Conservation (phyloP, 352 stramenopile genomes). For the Phytopythium ostracodes region DNA sequence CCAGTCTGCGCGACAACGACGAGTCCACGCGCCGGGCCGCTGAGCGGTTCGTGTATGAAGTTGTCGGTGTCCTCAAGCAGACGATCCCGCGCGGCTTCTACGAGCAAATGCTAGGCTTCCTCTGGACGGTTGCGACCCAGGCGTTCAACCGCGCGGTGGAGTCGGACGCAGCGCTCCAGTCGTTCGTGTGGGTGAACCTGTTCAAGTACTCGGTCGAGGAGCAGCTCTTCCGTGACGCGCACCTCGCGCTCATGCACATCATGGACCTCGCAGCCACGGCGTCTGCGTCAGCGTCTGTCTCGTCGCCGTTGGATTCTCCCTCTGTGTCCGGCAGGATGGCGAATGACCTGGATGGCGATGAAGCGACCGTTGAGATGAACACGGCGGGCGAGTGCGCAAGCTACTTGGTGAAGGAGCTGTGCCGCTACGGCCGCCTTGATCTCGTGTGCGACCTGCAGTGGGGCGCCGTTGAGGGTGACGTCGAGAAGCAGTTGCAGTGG, state of each 20-base stretch:
- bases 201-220: slow-evolving; percentile 80
- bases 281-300: slow-evolving; percentile 6
- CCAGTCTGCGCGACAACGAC: slow-evolving; percentile 16
- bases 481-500: slow-evolving; percentile 73
- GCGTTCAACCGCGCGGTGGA: slow-evolving; percentile 32
- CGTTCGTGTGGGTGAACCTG: slow-evolving; percentile 80
- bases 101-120: slow-evolving; percentile 50
- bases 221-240: slow-evolving; percentile 50
- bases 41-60: slow-evolving; percentile 63
- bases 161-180: slow-evolving; percentile 41
- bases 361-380: slow-evolving; percentile 15
- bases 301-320: slow-evolving; percentile 8
- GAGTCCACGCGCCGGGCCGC: slow-evolving; percentile 16
- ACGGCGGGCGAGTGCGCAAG: slow-evolving; percentile 62
- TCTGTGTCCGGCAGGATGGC: slow-evolving; percentile 1
- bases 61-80: slow-evolving; percentile 62
- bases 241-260: slow-evolving; percentile 71
- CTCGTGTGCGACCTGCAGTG: slow-evolving; percentile 74
- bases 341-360: not conserved
- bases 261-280: slow-evolving; percentile 29
- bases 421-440: slow-evolving; percentile 58
- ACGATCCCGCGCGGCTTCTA: slow-evolving; percentile 55
- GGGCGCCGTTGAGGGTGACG: slow-evolving; percentile 46
- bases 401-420: slow-evolving; percentile 72
- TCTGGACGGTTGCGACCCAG: slow-evolving; percentile 65